phyloP scores from a whole-genome alignment of 768 basidiomycete genomes.

The Mrakia frigida region DNA sequence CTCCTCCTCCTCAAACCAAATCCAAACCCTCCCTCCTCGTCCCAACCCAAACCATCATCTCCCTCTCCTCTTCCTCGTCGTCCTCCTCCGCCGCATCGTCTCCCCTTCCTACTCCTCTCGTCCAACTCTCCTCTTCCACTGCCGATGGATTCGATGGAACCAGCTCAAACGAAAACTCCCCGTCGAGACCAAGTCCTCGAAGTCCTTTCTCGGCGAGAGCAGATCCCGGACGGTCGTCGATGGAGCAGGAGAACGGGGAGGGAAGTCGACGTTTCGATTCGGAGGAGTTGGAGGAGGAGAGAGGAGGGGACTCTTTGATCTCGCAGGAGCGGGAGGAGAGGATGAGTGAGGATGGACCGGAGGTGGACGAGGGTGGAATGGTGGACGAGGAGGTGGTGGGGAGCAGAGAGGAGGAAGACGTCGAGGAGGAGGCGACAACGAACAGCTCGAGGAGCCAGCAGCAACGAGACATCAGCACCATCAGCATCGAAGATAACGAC shows the following conservation, averaged over 20 bases:
- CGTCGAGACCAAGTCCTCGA: background rate
- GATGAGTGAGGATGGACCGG: background rate
- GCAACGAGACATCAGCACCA: background rate
- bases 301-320: constrained; percentile 5
- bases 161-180: constrained; percentile 13
- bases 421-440: background rate
- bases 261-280: background rate
- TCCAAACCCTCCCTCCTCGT: background rate
- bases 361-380: background rate
- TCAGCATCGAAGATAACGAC: constrained; percentile 1
- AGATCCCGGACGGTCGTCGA: background rate
- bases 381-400: background rate
- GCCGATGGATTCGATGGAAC: background rate
- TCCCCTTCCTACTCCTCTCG: background rate
- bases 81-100: background rate
- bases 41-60: background rate
- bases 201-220: background rate
- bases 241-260: background rate
- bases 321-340: constrained; percentile 6
- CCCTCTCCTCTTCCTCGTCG: constrained; percentile 1
- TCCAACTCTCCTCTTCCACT: background rate
- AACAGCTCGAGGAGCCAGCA: background rate
- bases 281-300: constrained; percentile 3
- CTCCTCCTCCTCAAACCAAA: background rate
- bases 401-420: too few relatives aligned